phyloP scores from a whole-genome alignment of 2,329 filamentous ascomycete species.

The Cytospora paraplurivora region DNA sequence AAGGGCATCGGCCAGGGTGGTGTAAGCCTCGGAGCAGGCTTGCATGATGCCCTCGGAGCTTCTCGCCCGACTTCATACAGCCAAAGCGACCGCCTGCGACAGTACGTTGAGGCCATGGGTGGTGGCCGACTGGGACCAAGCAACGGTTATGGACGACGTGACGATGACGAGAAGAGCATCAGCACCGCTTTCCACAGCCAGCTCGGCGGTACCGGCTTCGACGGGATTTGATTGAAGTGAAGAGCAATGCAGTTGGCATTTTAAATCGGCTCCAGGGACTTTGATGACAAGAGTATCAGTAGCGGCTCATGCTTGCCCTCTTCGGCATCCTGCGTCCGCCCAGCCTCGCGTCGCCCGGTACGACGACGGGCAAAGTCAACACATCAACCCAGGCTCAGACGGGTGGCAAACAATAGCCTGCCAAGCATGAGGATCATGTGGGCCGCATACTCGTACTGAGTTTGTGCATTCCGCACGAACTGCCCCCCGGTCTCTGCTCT shows the following conservation, averaged over 20 bases:
- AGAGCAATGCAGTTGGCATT: slow-evolving; percentile 17
- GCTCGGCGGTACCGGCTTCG: slow-evolving; percentile 65
- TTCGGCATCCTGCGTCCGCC: slow-evolving; percentile 6
- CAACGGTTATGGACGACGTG: slow-evolving; percentile 71
- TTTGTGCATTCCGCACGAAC: neutral
- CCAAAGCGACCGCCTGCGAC: slow-evolving; percentile 88
- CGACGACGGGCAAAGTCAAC: slow-evolving; percentile 5
- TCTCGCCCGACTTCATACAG: slow-evolving; percentile 63
- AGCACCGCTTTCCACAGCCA: slow-evolving; percentile 97
- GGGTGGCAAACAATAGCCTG: slow-evolving; percentile 10
- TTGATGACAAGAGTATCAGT: slow-evolving; percentile 16
- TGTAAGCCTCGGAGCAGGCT: slow-evolving; percentile 79
- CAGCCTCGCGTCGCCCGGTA: slow-evolving; percentile 19
- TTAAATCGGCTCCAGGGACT: slow-evolving; percentile 19
- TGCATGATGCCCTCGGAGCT: slow-evolving; percentile 73
- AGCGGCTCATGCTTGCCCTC: slow-evolving; percentile 6
- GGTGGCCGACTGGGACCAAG: slow-evolving; percentile 68
- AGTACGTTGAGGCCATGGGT: slow-evolving; percentile 77
- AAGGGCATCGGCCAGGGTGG: slow-evolving; percentile 81
- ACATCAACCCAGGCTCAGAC: slow-evolving; percentile 7
- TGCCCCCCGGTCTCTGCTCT: neutral
- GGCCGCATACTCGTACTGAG: neutral
- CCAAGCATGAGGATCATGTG: neutral
- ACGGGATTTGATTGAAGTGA: slow-evolving; percentile 42
- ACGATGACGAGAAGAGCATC: slow-evolving; percentile 94